A percentile compares a stretch with the other conserved stretches of the same genome.
These are phyloP conservation scores for Pestalotiopsis sp. DNA, from an alignment of 2,329 filamentous ascomycete species.

Conservation along the genomic window DNA sequence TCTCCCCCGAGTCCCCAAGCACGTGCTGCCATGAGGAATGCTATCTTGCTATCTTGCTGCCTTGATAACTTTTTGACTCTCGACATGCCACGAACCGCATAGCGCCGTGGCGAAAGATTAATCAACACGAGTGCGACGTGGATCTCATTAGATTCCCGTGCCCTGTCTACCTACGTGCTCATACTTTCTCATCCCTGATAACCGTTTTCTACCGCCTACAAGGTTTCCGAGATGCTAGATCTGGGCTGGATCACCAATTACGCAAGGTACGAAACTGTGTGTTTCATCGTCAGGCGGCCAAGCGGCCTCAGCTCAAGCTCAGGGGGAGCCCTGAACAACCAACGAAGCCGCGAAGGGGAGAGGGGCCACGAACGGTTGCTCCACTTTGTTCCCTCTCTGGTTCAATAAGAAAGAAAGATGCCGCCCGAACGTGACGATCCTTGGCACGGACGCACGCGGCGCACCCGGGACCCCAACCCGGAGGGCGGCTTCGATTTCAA, in stretches of 20 bases:
- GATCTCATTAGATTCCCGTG: not conserved
- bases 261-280: conserved; percentile 3
- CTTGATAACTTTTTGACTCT: not conserved
- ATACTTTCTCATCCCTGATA: not conserved
- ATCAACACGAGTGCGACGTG: not conserved
- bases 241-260: not conserved
- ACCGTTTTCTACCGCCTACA: not conserved
- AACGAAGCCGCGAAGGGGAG: no score
- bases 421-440: not conserved
- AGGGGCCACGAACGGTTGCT: not conserved
- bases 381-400: not conserved
- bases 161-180: not conserved
- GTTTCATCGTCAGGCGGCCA: not conserved
- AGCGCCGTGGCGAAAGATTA: not conserved
- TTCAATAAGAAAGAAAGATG: not conserved
- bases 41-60: no score
- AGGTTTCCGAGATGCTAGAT: not conserved
- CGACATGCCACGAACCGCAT: conserved; percentile 1
- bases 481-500: not conserved
- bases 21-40: not conserved
- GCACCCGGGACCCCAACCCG: not conserved
- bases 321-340: not conserved
- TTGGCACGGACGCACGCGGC: conserved; percentile 1
- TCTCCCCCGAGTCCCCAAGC: not conserved
- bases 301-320: not conserved